These are phyloP conservation scores for Vaccinium macrocarpon DNA, from an alignment of 148 eudicot species.

Conservation along the genomic window DNA sequence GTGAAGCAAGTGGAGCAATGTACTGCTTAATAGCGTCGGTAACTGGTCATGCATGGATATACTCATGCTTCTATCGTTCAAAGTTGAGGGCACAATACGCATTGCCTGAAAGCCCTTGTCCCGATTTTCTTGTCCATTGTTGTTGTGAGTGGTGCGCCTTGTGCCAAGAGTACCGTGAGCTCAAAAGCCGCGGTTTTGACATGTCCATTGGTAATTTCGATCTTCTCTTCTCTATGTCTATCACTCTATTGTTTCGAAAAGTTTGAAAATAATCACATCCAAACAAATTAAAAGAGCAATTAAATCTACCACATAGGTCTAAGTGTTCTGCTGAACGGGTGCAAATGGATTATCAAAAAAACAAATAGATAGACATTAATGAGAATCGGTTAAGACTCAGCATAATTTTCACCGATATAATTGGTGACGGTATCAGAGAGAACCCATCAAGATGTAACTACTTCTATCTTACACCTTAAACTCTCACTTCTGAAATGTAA, in stretches of 20 bases:
- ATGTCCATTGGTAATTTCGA: neutral
- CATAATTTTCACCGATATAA: neutral
- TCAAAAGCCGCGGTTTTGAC: slow-evolving; percentile 39
- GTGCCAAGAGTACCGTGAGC: slow-evolving; percentile 49
- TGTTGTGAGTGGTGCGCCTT: slow-evolving; percentile 43
- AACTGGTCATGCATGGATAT: slow-evolving; percentile 5
- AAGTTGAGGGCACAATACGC: slow-evolving; percentile 37
- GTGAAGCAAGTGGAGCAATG: neutral
- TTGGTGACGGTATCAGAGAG: neutral
- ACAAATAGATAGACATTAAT: neutral
- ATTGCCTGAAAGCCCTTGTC: slow-evolving; percentile 32
- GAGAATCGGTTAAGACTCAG: neutral
- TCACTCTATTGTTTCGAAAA: no score
- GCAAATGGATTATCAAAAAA: neutral
- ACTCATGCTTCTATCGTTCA: slow-evolving; percentile 32
- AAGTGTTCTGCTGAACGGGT: neutral
- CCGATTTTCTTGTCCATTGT: slow-evolving; percentile 40
- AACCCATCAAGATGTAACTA: neutral
- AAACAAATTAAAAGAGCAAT: neutral
- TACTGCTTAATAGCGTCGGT: neutral
- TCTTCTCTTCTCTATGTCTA: no score
- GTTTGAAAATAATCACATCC: neutral
- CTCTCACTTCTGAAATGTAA: neutral
- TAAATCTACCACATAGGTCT: neutral
- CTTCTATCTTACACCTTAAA: neutral